phyloP scores from a whole-genome alignment of 2,329 filamentous ascomycete species.

The Hypoxylon sp. region DNA sequence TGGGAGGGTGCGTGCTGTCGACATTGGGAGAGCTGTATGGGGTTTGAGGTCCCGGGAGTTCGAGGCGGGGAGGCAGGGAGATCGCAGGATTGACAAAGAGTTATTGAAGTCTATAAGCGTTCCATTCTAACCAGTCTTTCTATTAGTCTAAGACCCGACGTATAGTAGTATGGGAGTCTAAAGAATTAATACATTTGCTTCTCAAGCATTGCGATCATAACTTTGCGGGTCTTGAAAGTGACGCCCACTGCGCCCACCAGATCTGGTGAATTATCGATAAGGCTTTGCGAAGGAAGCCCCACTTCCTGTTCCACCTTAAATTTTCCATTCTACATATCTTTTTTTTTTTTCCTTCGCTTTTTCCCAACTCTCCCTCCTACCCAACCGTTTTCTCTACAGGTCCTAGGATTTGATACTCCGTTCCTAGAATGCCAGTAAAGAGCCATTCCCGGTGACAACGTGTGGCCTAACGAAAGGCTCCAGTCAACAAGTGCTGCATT shows the following conservation, averaged over 20 bases:
- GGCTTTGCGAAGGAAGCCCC: neutral
- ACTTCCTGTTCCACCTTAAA: constrained; percentile 21
- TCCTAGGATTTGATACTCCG: constrained; percentile 26
- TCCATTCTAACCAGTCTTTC: constrained; percentile 20
- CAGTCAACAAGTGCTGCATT: constrained; percentile 2
- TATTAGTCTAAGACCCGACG: constrained; percentile 9
- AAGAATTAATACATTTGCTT: neutral
- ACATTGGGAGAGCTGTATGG: constrained; percentile 23
- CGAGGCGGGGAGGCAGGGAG: neutral
- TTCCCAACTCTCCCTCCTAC: neutral
- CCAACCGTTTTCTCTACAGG: constrained; percentile 6
- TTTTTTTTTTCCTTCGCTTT: constrained; percentile 24
- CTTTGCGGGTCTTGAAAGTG: constrained; percentile 11
- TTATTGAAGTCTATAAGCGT: constrained; percentile 18
- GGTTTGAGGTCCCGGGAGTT: neutral
- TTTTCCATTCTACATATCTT: constrained; percentile 23
- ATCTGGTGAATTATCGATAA: constrained; percentile 32
- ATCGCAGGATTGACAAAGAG: neutral
- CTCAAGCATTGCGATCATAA: neutral
- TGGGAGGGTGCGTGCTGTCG: constrained; percentile 27
- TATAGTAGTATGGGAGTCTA: neutral
- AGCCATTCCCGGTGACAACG: constrained; percentile 35
- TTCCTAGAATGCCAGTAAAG: constrained; percentile 43
- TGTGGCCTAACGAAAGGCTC: constrained; percentile 15
- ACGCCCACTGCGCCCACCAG: constrained; percentile 25